These are phyloP conservation scores for Aphanomyces astaci DNA, from an alignment of 352 stramenopile species.

Conservation along the genomic window DNA sequence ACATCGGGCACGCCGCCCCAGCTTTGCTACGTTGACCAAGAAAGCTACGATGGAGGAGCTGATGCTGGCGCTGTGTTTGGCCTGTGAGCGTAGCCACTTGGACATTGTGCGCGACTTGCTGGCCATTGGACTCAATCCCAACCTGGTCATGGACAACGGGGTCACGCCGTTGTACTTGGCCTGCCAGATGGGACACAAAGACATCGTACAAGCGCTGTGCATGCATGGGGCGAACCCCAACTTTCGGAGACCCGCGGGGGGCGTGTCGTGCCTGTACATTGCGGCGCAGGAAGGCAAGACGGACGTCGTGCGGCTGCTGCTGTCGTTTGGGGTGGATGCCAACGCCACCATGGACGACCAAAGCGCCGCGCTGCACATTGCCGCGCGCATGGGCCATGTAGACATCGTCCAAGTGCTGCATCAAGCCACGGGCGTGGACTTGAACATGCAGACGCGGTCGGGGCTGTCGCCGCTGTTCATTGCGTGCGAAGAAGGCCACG, in stretches of 20 bases:
- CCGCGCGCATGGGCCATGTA: conserved; percentile 65
- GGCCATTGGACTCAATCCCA: conserved; percentile 41
- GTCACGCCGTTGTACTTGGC: conserved; percentile 74
- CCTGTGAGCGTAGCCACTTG: conserved; percentile 60
- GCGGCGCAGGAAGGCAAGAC: conserved; percentile 70
- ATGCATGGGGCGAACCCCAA: conserved; percentile 47
- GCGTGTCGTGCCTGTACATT: conserved; percentile 73
- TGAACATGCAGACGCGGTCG: conserved; percentile 71
- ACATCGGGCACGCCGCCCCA: conserved; percentile 25
- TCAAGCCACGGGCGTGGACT: conserved; percentile 31
- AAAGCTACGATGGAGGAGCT: conserved; percentile 30
- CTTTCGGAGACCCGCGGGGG: conserved; percentile 50
- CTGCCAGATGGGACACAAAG: conserved; percentile 73
- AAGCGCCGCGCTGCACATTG: conserved; percentile 71
- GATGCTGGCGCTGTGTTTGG: conserved; percentile 66
- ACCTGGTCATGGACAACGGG: conserved; percentile 71
- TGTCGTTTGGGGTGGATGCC: conserved; percentile 42
- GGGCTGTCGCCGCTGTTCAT: conserved; percentile 75
- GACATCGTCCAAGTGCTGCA: conserved; percentile 45
- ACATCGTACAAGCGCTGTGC: conserved; percentile 51
- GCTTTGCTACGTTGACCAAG: conserved; percentile 3
- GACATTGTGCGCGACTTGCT: conserved; percentile 63
- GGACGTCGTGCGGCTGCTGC: conserved; percentile 46
- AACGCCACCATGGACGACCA: conserved; percentile 67
- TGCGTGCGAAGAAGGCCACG: conserved; percentile 73